Conservation (phyloP, 306 rosid species). For the Lotus japonicus region DNA sequence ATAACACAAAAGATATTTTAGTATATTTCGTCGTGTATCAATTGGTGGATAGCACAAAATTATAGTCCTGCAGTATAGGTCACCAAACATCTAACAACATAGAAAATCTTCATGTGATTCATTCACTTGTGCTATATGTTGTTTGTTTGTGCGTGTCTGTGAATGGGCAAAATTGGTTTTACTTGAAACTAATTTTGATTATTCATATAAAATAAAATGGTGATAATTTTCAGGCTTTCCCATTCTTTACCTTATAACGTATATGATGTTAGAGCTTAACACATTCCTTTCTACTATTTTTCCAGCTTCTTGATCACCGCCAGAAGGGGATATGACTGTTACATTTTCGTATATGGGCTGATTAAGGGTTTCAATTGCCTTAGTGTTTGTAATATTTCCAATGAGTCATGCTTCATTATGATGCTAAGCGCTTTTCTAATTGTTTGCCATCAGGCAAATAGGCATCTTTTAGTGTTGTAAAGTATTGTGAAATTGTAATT, state of each 20-base stretch:
- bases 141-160: too few species aligned
- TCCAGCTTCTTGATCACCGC: slow-evolving; percentile 31
- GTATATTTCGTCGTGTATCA: not conserved
- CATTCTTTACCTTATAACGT: too few species aligned
- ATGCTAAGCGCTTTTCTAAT: slow-evolving; percentile 6
- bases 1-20: not conserved
- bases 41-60: not conserved
- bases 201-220: not conserved
- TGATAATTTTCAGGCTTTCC: too few species aligned
- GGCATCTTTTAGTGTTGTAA: not conserved
- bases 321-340: not conserved
- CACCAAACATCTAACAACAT: too few species aligned
- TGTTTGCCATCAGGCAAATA: not conserved
- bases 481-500: not conserved
- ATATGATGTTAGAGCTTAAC: not conserved
- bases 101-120: too few species aligned
- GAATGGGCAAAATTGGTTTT: not conserved
- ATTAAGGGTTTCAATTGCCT: too few species aligned
- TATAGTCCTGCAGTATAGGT: too few species aligned
- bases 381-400: not conserved
- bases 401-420: not conserved
- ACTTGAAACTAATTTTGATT: not conserved
- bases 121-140: too few species aligned
- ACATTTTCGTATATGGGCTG: not conserved
- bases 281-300: not conserved